Conservation (phyloP, 2,329 filamentous ascomycete species). For the Gaeumannomyces tritici region DNA sequence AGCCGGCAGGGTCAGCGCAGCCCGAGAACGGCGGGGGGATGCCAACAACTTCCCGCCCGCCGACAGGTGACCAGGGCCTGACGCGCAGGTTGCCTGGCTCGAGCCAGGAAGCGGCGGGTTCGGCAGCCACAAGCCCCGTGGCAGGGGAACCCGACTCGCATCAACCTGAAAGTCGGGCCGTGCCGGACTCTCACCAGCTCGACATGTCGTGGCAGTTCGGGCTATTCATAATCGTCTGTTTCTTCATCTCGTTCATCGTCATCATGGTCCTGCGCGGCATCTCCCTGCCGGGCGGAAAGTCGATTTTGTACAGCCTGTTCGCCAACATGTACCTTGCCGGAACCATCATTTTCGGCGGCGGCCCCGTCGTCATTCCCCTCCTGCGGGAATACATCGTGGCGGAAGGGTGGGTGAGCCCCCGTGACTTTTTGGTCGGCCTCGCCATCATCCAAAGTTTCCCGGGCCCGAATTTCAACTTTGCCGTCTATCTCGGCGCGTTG, state of each 20-base stretch:
- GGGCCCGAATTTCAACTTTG: constrained; percentile 27
- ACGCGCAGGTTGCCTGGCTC: too few relatives aligned
- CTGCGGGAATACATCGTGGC: constrained; percentile 55
- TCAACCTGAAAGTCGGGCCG: constrained; percentile 11
- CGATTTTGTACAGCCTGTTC: constrained; percentile 51
- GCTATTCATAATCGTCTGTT: constrained; percentile 29
- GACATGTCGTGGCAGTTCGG: constrained; percentile 36
- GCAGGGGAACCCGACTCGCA: too few relatives aligned
- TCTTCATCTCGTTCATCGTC: constrained; percentile 46
- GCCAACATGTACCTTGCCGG: constrained; percentile 66
- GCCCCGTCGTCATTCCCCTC: constrained; percentile 55
- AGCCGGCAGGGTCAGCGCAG: too few relatives aligned
- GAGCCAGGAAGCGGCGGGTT: too few relatives aligned
- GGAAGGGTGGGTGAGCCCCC: constrained; percentile 59
- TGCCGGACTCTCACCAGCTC: constrained; percentile 20
- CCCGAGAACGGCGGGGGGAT: too few relatives aligned
- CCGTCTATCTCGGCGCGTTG: constrained; percentile 45
- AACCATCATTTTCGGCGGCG: constrained; percentile 57
- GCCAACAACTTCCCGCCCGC: too few relatives aligned
- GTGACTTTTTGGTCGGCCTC: constrained; percentile 64
- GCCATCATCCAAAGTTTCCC: constrained; percentile 65
- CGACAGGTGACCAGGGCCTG: too few relatives aligned
- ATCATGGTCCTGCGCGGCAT: constrained; percentile 42
- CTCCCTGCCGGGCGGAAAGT: constrained; percentile 20
- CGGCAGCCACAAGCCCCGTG: too few relatives aligned